A percentile compares a stretch with the other conserved stretches of the same genome.
Evolutionary conservation across 176 grass and related monocot genomes (phyloP).

Genomic region (Eleusine coracana): DNA sequence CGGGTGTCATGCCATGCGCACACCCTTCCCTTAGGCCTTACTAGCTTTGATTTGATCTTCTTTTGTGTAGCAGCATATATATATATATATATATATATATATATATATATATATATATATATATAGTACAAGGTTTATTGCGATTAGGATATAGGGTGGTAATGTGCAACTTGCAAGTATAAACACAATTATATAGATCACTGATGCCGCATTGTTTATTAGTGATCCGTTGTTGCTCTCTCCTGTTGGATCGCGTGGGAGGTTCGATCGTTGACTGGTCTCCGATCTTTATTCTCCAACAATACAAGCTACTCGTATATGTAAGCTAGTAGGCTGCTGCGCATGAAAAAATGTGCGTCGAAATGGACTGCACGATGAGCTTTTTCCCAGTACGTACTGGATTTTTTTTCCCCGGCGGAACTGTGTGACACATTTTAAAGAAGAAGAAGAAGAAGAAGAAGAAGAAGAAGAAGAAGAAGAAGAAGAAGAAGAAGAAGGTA

Average conservation of each 20-base stretch:
- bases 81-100: no score
- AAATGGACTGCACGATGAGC: neutral
- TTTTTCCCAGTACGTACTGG: neutral
- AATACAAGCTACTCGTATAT: neutral
- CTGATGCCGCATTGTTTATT: neutral
- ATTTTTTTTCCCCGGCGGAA: neutral
- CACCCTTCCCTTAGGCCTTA: neutral
- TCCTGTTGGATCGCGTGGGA: neutral
- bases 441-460: no score
- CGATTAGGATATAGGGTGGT: neutral
- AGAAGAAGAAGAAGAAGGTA: no score
- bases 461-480: no score
- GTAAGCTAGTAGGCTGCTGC: neutral
- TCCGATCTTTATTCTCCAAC: neutral
- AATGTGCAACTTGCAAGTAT: slow-evolving; percentile 11
- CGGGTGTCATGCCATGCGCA: neutral
- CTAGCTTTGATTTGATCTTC: slow-evolving; percentile 7
- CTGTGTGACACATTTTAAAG: neutral
- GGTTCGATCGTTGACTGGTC: neutral
- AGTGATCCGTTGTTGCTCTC: neutral
- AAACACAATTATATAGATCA: slow-evolving; percentile 28
- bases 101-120: no score
- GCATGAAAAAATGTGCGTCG: neutral
- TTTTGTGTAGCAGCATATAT: neutral
- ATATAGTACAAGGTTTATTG: neutral